Evolutionary conservation across 1,284 basidiomycete genomes (phyloP), one percentile per base, ranked within the genome.

Genomic region (Papiliotrema terrestris): DNA sequence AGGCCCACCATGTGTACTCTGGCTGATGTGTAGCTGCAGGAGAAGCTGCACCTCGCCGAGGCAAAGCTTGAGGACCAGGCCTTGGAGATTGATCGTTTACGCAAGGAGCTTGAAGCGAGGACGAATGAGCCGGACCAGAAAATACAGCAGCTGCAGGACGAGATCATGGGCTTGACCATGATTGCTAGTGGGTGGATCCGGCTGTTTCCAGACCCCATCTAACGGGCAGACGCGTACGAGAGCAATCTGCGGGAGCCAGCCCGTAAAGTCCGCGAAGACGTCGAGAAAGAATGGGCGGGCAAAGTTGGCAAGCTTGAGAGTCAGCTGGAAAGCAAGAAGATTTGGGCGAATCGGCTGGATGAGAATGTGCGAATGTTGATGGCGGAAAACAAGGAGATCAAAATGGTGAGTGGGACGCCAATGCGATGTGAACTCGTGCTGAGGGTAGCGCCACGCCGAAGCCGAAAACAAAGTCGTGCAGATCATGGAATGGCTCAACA

Each of bases 11-110:
- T 26, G 8, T 29, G 14, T 32, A 9, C 26, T 43, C 36, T 47
- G 35, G 38, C 42, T 39, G 15, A n/a, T 5, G n/a, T 36, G n/a
- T 57, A 89, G 85, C 80, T 94, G 0, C 89, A 91, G 77, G 88
- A 93, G 78, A 88, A 92, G 61, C 82, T 93, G 6, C 83, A 92
- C 25, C 80, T 83, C 1, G 84, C 89, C 0, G 82, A 86, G 37
- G 81, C 85, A 23, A 83, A 88, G 60, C 75, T 91, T 26, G 86
- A 90, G 49, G 83, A 86, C 1, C 89, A 91, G 67, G 82, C 84
- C 0, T 86, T 81, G 14, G 88, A 91, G 65, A 89, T 93, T 45
- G 63, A 63, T 13, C 61, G 61, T 11, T 80, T 93, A 23, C 64
- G 71, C 51, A 60, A 58, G n/a, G 74, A 76, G 54, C 66, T 76